These are phyloP conservation scores for Cercospora zeina DNA, from an alignment of 2,329 filamentous ascomycete species.

Conservation along the genomic window DNA sequence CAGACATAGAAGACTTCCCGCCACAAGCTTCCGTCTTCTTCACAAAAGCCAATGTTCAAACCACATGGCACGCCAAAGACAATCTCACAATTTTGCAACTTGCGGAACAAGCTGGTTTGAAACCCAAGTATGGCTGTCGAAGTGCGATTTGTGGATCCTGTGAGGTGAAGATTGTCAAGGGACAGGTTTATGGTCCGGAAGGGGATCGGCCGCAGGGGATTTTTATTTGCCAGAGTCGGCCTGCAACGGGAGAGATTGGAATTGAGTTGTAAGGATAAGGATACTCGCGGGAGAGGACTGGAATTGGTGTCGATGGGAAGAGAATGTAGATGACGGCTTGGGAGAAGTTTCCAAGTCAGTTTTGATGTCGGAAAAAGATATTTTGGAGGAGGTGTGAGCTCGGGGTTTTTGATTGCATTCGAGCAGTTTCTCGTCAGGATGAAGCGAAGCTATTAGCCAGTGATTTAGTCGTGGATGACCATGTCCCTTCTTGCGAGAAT, in stretches of 20 bases:
- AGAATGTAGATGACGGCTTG: background rate
- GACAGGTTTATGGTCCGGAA: conserved; percentile 32
- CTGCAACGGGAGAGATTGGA: conserved; percentile 32
- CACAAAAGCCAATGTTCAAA: conserved; percentile 29
- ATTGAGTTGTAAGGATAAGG: conserved; percentile 28
- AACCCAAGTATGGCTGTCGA: conserved; percentile 31
- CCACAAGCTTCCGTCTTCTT: conserved; percentile 23
- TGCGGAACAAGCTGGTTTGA: conserved; percentile 32
- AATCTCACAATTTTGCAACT: conserved; percentile 31
- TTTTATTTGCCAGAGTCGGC: conserved; percentile 33
- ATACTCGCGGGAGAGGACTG: background rate
- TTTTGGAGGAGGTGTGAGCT: too few species aligned
- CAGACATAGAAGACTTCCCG: conserved; percentile 30
- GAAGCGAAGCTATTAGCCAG: too few species aligned
- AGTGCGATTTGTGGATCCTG: conserved; percentile 32
- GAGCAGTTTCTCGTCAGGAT: too few species aligned
- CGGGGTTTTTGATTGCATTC: too few species aligned
- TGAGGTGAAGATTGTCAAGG: conserved; percentile 29
- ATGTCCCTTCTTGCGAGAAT: too few species aligned
- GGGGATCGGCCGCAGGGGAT: conserved; percentile 30
- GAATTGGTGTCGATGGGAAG: background rate
- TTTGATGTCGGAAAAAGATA: too few species aligned
- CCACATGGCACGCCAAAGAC: conserved; percentile 28
- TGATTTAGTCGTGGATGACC: too few species aligned
- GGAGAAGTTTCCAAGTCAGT: too few species aligned